Conservation (phyloP, 1,284 basidiomycete species). For the Cystodermella granulosa region DNA sequence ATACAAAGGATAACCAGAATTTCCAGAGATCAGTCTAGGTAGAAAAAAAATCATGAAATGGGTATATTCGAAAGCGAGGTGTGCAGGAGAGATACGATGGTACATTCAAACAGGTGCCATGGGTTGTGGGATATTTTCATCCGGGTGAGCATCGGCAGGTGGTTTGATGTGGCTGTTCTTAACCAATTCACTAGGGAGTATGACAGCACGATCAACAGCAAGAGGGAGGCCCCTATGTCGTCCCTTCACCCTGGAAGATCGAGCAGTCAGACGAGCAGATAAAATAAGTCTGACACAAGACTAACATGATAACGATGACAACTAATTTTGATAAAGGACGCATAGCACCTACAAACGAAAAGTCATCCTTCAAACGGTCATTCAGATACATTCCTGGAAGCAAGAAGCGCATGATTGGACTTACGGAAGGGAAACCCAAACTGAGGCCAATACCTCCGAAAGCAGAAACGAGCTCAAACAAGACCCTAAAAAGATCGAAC, state of each 20-base stretch:
- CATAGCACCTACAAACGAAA: constrained; percentile 63
- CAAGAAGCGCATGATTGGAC: constrained; percentile 10
- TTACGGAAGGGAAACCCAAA: constrained; percentile 58
- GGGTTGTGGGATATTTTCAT: no score
- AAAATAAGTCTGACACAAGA: background rate
- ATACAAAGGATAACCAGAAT: no score
- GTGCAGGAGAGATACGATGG: no score
- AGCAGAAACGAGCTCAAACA: constrained; percentile 65
- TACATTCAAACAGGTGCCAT: no score
- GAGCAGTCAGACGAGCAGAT: constrained; percentile 1
- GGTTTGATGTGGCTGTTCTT: background rate
- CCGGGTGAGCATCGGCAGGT: no score
- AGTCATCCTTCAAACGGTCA: constrained; percentile 43
- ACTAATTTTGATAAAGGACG: constrained; percentile 68
- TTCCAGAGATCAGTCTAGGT: no score
- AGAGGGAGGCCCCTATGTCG: constrained; percentile 70
- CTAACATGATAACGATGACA: constrained; percentile 68
- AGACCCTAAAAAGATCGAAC: constrained; percentile 60
- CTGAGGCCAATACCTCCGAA: constrained; percentile 71
- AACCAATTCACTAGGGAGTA: constrained; percentile 46
- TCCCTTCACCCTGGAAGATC: constrained; percentile 49
- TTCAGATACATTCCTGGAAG: background rate
- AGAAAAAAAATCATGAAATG: no score
- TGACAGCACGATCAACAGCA: constrained; percentile 64
- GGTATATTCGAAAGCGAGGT: no score